These are phyloP conservation scores for Sarcomyxa edulis DNA, from an alignment of 768 basidiomycete species.

Conservation along the genomic window DNA sequence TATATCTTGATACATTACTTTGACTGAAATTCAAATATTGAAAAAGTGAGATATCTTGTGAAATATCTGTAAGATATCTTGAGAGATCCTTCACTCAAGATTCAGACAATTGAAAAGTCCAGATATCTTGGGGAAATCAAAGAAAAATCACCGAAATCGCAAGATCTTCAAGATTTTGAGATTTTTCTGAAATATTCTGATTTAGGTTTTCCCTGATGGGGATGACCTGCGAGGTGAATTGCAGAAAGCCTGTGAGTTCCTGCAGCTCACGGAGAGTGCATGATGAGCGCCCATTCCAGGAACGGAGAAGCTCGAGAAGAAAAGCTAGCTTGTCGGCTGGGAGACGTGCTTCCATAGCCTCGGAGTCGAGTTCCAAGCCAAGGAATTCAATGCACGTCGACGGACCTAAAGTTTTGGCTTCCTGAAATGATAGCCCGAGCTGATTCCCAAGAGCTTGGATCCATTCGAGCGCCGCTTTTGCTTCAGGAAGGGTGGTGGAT, in stretches of 20 bases:
- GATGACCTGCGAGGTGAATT: conserved; percentile 28
- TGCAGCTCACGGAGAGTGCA: conserved; percentile 22
- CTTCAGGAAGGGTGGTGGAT: background rate
- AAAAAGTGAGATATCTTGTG: too few relatives aligned
- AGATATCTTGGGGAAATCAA: too few relatives aligned
- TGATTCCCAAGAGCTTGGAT: conserved; percentile 17
- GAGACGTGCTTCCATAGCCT: conserved; percentile 24
- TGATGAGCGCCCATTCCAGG: conserved; percentile 15
- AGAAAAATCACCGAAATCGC: too few relatives aligned
- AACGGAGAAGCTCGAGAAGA: conserved; percentile 15
- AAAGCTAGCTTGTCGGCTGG: conserved; percentile 23
- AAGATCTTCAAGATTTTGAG: too few relatives aligned
- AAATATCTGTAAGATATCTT: too few relatives aligned
- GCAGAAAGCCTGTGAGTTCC: conserved; percentile 25
- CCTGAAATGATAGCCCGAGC: conserved; percentile 25
- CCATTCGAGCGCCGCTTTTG: conserved; percentile 21
- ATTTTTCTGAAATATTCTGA: too few relatives aligned
- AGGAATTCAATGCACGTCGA: conserved; percentile 1
- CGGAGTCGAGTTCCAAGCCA: background rate
- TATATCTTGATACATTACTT: too few relatives aligned
- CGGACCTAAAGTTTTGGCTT: conserved; percentile 20
- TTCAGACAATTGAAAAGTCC: too few relatives aligned
- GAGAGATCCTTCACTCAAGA: too few relatives aligned
- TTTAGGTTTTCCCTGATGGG: too few relatives aligned
- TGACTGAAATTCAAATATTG: too few relatives aligned